Base-by-base conservation (phyloP, 179 eudicot species). In the Monotropa hypopitys region DNA sequence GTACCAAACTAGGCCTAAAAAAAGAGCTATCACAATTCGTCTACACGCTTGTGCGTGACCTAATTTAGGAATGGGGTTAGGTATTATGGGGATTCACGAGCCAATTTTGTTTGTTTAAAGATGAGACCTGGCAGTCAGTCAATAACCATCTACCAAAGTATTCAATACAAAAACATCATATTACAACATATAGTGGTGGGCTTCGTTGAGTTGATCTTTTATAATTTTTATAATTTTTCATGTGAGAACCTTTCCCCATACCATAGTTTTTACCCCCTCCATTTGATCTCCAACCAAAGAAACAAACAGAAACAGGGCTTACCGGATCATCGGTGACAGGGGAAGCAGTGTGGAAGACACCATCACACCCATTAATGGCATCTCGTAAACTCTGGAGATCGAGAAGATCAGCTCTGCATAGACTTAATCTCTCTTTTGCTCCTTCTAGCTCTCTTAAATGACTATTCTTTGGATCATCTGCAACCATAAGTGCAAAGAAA, bases 341-440 rank as follows among this genome's bases (percentile, higher is more conserved):
- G 7, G 98, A 90, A 11, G 99, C 99, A 43, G 97, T 88, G 84
- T 95, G 99, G 81, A 95, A 95, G 78, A 95, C 99, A 33, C 98
- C 99, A 74, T 90, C 88, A 73, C 97, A 95, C 0, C 94, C 98
- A 40, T 78, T 71, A 72, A 95, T 93, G 20, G 98, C 96, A 61
- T 79, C 87, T 59, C 88, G 84, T 4, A 95, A 76, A 78, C 98
- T 87, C 66, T 88, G 88, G 42, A 76, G 91, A 85, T 93, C 96
- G 20, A 88, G 81, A 80, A 93, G 97, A 86, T 95, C 93, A 5
- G 97, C 96, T 61, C 81, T 91, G 77, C 87, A 87, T 9, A 95
- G 78, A 51, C 81, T 95, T 75, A 95, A 42, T 80, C 99, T 91
- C 83, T 91, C 97, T 32, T 85, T 83, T n/a, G 99, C 99, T 67